Conservation (phyloP, 2,329 filamentous ascomycete species). For the Clonostachys solani region DNA sequence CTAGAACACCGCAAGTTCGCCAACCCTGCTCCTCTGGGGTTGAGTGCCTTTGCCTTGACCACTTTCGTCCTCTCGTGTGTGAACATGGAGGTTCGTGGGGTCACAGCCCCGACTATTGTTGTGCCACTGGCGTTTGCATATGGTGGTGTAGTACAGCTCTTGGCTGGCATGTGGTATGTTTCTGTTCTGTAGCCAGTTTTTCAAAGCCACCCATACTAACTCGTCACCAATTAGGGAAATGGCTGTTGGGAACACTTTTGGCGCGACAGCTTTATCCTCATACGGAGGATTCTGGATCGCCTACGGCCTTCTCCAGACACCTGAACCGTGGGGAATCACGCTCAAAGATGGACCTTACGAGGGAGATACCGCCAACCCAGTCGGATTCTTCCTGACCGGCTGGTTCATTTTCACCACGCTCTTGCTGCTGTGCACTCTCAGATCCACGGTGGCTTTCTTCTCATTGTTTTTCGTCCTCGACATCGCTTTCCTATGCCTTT, state of each 20-base stretch:
- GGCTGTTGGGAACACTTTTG: constrained; percentile 83
- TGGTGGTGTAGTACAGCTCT: constrained; percentile 73
- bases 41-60: constrained; percentile 76
- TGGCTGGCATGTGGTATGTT: constrained; percentile 82
- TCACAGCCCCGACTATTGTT: constrained; percentile 61
- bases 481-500: constrained; percentile 69
- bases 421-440: constrained; percentile 68
- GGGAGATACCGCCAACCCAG: constrained; percentile 44
- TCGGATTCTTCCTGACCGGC: constrained; percentile 72
- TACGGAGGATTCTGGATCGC: constrained; percentile 83
- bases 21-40: constrained; percentile 75
- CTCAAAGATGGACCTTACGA: constrained; percentile 40
- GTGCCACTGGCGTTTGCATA: constrained; percentile 69
- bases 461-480: constrained; percentile 73
- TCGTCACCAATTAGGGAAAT: constrained; percentile 59
- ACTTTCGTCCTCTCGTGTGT: constrained; percentile 75
- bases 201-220: too few species aligned
- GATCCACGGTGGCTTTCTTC: constrained; percentile 76
- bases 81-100: constrained; percentile 62
- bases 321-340: constrained; percentile 52
- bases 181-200: too few species aligned
- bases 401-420: constrained; percentile 86
- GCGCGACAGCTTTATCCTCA: constrained; percentile 75
- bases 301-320: constrained; percentile 69
- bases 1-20: constrained; percentile 67